Percentiles rank a stretch among this genome's conserved stretches.
Evolutionary conservation across 1,284 basidiomycete species (phyloP).

Genomic region (Melampsora occidentalis): DNA sequence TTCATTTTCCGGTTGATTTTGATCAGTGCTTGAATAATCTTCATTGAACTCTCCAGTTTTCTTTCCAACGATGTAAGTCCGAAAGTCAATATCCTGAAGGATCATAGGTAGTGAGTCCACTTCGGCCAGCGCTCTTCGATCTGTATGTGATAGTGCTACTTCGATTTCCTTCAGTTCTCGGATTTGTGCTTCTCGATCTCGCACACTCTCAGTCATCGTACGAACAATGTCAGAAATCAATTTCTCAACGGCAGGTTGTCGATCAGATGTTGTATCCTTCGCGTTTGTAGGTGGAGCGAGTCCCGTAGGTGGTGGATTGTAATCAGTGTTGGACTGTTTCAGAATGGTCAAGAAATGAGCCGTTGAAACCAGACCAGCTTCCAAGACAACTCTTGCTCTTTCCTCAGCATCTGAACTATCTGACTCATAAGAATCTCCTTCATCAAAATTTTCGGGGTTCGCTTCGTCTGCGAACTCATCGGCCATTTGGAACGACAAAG

Average conservation of each 20-base stretch:
- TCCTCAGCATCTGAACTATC: conserved; percentile 24
- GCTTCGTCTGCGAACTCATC: conserved; percentile 7
- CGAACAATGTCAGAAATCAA: conserved; percentile 41
- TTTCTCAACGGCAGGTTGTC: conserved; percentile 35
- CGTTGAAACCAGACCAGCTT: conserved; percentile 23
- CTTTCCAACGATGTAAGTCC: conserved; percentile 23
- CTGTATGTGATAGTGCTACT: conserved; percentile 30
- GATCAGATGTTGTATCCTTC: conserved; percentile 13
- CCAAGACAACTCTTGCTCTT: background rate
- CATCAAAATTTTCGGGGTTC: background rate
- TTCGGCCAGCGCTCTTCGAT: conserved; percentile 35
- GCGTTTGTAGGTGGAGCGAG: conserved; percentile 1
- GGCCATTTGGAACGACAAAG: conserved; percentile 1
- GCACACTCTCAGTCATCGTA: conserved; percentile 35
- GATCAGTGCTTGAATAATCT: background rate
- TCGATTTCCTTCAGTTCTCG: conserved; percentile 41
- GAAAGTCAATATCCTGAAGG: conserved; percentile 23
- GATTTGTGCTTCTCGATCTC: conserved; percentile 40
- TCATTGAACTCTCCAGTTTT: conserved; percentile 1
- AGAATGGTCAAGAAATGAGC: conserved; percentile 27
- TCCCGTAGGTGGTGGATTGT: background rate
- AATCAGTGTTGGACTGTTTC: conserved; percentile 36
- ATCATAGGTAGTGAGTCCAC: conserved; percentile 31
- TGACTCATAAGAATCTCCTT: conserved; percentile 8
- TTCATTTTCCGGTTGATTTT: background rate